Percentiles rank a stretch among this genome's conserved stretches.
Evolutionary conservation across 306 rosid species (phyloP).

Genomic region (Cicer arietinum): DNA sequence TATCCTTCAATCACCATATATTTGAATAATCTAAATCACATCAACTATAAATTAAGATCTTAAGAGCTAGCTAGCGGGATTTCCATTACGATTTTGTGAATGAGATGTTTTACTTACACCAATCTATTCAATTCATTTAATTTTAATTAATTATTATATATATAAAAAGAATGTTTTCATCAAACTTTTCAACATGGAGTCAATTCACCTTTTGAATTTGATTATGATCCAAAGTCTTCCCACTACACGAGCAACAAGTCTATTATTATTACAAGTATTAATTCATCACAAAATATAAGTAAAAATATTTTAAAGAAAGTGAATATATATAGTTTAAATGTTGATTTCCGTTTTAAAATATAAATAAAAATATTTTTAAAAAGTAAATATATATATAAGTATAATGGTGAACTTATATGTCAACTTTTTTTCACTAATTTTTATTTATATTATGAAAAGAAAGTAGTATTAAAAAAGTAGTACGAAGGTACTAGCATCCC

Average conservation of each 20-base stretch:
- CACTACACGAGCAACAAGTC: slow-evolving; percentile 51
- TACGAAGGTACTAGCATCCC: not conserved
- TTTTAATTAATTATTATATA: slow-evolving; percentile 7
- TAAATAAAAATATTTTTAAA: too few species aligned
- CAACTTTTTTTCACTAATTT: too few species aligned
- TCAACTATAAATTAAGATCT: slow-evolving; percentile 30
- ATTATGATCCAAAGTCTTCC: slow-evolving; percentile 41
- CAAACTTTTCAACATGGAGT: slow-evolving; percentile 44
- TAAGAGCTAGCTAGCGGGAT: slow-evolving; percentile 33
- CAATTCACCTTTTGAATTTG: slow-evolving; percentile 34
- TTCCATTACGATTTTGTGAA: slow-evolving; percentile 48
- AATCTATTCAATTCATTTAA: slow-evolving; percentile 6
- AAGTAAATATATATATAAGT: too few species aligned
- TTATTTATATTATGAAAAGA: too few species aligned
- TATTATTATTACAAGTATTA: not conserved
- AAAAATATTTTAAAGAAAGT: too few species aligned
- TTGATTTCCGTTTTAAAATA: too few species aligned
- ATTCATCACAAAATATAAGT: too few species aligned
- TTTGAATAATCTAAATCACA: slow-evolving; percentile 53
- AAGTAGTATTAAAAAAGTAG: too few species aligned
- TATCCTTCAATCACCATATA: slow-evolving; percentile 23
- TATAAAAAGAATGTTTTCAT: slow-evolving; percentile 38
- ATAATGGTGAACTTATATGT: too few species aligned
- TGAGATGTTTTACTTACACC: slow-evolving; percentile 58
- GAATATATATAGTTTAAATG: too few species aligned